Conservation (phyloP, 2,329 filamentous ascomycete species). For the Aspergillus quadrilineatus region DNA sequence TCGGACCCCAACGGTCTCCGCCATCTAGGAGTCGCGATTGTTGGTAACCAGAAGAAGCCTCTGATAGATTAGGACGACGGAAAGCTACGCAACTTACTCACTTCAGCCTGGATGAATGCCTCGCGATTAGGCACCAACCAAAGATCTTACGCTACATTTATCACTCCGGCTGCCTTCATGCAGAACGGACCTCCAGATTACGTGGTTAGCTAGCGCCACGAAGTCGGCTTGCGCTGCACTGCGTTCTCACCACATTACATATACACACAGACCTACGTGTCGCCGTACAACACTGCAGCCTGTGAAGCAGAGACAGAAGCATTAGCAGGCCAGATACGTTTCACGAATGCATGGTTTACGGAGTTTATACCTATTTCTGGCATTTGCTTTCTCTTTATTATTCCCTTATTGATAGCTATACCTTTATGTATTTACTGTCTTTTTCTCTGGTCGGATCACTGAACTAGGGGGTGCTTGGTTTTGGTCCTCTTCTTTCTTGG, state of each 20-base stretch:
- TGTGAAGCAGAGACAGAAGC: conserved; percentile 4
- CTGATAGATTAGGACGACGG: conserved; percentile 59
- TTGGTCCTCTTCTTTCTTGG: conserved; percentile 12
- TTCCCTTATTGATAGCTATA: conserved; percentile 13
- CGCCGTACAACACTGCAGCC: conserved; percentile 5
- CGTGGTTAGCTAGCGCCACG: neutral
- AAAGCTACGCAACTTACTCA: neutral
- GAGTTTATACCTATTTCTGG: conserved; percentile 31
- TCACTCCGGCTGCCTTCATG: neutral
- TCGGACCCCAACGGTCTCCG: conserved; percentile 66
- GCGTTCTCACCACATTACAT: neutral
- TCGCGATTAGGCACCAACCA: conserved; percentile 13
- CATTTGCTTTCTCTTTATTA: conserved; percentile 21
- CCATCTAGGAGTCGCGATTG: conserved; percentile 61
- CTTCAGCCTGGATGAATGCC: neutral
- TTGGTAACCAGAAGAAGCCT: conserved; percentile 62
- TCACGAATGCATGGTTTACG: conserved; percentile 39
- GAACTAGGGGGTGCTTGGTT: conserved; percentile 24
- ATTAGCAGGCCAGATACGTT: conserved; percentile 25
- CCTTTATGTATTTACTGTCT: conserved; percentile 22
- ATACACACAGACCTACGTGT: conserved; percentile 3
- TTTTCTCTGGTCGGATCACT: conserved; percentile 13
- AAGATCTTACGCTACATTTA: conserved; percentile 12
- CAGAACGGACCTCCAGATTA: neutral
- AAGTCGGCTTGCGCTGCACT: conserved; percentile 4